Evolutionary conservation across 108 stramenopile species (phyloP).

Genomic region (Stephanodiscus minutulus): DNA sequence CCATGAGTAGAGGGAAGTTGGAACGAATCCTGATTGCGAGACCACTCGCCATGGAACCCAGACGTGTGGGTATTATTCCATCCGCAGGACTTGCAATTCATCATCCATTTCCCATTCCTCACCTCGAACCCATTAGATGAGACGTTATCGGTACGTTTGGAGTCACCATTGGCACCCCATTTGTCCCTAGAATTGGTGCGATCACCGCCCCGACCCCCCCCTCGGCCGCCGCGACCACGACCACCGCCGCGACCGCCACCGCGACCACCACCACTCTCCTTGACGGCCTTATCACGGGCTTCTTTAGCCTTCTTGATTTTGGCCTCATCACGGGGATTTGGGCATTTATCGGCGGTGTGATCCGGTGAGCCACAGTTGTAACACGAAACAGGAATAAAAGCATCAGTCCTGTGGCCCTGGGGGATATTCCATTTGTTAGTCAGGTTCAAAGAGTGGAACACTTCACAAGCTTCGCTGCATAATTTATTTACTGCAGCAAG

Average conservation of each 20-base stretch:
- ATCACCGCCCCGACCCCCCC: not conserved
- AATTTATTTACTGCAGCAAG: too few relatives aligned
- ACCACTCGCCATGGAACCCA: not conserved
- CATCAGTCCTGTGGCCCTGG: too few relatives aligned
- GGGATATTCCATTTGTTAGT: too few relatives aligned
- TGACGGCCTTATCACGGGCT: too few relatives aligned
- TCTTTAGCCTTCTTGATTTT: not conserved
- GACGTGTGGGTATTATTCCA: not conserved
- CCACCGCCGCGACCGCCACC: not conserved
- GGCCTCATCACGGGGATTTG: not conserved
- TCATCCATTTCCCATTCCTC: not conserved
- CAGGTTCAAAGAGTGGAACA: too few relatives aligned
- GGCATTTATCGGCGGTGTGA: not conserved
- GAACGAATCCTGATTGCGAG: not conserved
- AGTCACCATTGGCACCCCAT: slow-evolving; percentile 1
- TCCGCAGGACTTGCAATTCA: not conserved
- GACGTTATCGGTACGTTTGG: too few relatives aligned
- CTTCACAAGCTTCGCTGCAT: too few relatives aligned
- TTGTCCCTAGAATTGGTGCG: not conserved
- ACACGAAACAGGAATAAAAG: too few relatives aligned
- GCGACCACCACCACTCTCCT: not conserved
- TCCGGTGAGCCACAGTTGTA: not conserved
- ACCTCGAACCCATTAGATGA: not conserved
- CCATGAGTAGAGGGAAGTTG: not conserved
- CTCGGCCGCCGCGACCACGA: slow-evolving; percentile 1